These are phyloP conservation scores for Ogataea hybrid DNA, from an alignment of 1,139 yeast species.

Conservation along the genomic window DNA sequence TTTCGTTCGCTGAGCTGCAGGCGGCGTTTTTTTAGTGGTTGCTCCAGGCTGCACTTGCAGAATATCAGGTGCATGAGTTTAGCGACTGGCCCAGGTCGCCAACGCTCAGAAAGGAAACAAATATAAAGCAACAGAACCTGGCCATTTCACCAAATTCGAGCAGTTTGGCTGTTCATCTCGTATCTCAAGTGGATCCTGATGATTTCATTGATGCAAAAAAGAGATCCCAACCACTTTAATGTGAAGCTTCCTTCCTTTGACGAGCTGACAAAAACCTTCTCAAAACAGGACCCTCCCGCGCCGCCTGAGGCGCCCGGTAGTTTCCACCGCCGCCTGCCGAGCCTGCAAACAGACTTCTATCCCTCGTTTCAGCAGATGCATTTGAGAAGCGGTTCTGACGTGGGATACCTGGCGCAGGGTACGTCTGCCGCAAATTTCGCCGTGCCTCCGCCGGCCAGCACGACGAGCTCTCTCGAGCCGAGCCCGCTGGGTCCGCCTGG, in stretches of 20 bases:
- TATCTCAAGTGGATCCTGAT: constrained; percentile 2
- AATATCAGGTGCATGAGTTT: not conserved
- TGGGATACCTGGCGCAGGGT: not conserved
- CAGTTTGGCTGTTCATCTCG: constrained; percentile 3
- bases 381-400: constrained; percentile 2
- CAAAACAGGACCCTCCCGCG: constrained; percentile 2
- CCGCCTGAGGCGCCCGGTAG: not conserved
- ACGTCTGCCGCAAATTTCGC: not conserved
- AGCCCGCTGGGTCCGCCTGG: not conserved
- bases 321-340: constrained; percentile 4
- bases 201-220: constrained; percentile 14
- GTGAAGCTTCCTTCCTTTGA: constrained; percentile 20
- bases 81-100: not conserved
- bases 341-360: constrained; percentile 1
- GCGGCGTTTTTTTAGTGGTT: not conserved
- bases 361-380: constrained; percentile 8
- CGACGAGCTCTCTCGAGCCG: not conserved
- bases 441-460: not conserved
- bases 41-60: constrained; percentile 1
- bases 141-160: not conserved
- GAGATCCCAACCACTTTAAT: constrained; percentile 7
- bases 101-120: constrained; percentile 5
- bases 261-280: constrained; percentile 19
- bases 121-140: constrained; percentile 5
- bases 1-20: not conserved